These are phyloP conservation scores for Ogataea dorogensis DNA, from an alignment of 805 yeast genomes.

Conservation along the genomic window DNA sequence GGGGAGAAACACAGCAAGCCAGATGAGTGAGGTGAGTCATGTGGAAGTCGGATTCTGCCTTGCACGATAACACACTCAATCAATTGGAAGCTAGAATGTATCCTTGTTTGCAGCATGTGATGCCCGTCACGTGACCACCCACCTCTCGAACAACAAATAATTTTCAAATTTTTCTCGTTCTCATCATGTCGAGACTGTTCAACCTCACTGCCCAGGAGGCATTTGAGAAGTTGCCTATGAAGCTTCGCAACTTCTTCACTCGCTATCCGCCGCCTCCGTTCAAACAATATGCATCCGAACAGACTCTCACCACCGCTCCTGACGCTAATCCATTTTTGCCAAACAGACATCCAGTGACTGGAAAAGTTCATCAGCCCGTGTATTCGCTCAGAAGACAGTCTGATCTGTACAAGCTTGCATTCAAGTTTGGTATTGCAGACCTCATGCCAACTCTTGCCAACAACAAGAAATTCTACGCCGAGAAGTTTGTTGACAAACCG, in stretches of 20 bases:
- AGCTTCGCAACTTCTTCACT: conserved; percentile 69
- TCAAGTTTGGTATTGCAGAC: conserved; percentile 74
- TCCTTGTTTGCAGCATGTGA: conserved; percentile 1
- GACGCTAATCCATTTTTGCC: conserved; percentile 86
- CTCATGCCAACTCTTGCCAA: conserved; percentile 66
- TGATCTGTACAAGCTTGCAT: conserved; percentile 79
- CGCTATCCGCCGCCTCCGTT: conserved; percentile 86
- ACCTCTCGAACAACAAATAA: neutral
- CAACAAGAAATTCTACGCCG: conserved; percentile 69
- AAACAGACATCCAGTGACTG: conserved; percentile 78
- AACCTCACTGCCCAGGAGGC: conserved; percentile 34
- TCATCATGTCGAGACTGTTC: conserved; percentile 23
- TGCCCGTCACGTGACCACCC: conserved; percentile 1
- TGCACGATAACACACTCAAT: too few relatives aligned
- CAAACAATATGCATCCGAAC: conserved; percentile 58
- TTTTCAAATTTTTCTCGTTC: conserved; percentile 1
- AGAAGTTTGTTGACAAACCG: conserved; percentile 66
- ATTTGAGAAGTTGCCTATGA: conserved; percentile 57
- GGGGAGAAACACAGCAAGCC: too few relatives aligned
- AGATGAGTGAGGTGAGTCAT: too few relatives aligned
- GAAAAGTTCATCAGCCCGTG: conserved; percentile 72
- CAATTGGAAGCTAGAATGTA: neutral
- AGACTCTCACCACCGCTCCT: conserved; percentile 63
- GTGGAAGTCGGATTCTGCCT: too few relatives aligned
- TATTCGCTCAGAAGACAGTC: conserved; percentile 81